Evolutionary conservation across 208 protist species (phyloP).

Genomic region (Vickermania spadyakhi): DNA sequence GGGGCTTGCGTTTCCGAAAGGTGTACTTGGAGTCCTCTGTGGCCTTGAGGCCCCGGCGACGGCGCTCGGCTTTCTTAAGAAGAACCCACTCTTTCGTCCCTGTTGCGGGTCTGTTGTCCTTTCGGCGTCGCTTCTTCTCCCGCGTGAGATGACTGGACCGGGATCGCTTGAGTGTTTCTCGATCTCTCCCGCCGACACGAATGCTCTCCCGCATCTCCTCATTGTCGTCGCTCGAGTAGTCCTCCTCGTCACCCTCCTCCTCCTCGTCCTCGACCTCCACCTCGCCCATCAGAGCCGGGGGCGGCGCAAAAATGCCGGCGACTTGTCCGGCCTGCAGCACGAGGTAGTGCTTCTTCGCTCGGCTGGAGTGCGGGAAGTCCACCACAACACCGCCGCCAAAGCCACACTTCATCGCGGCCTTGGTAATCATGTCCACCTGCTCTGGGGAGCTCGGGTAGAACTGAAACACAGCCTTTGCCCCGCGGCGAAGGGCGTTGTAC

Average conservation of each 20-base stretch:
- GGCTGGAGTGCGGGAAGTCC: conserved; percentile 96
- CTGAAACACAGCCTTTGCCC: conserved; percentile 94
- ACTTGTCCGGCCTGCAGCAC: conserved; percentile 87
- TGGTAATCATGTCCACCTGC: conserved; percentile 96
- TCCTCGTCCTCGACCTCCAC: conserved; percentile 24
- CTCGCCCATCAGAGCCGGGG: conserved; percentile 25
- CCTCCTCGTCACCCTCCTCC: conserved; percentile 13
- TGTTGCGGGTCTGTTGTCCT: conserved; percentile 59
- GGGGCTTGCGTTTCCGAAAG: conserved; percentile 80
- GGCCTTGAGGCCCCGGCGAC: conserved; percentile 87
- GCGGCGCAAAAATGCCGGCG: conserved; percentile 51
- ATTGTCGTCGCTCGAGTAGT: conserved; percentile 9
- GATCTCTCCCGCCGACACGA: conserved; percentile 29
- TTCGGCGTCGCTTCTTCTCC: conserved; percentile 31
- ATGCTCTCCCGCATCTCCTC: conserved; percentile 20
- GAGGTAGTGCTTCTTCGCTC: conserved; percentile 97
- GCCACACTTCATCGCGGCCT: conserved; percentile 94
- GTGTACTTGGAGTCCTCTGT: conserved; percentile 94
- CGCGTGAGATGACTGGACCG: conserved; percentile 7
- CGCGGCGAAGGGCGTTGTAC: conserved; percentile 91
- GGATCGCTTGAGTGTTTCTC: background rate
- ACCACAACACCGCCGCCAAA: conserved; percentile 97
- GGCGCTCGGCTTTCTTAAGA: conserved; percentile 92
- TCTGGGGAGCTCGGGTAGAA: conserved; percentile 95
- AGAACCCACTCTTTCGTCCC: conserved; percentile 93